Evolutionary conservation across 2,329 filamentous ascomycete species (phyloP), one percentile per base, ranked within the genome.

Genomic region (Geosmithia morbida): DNA sequence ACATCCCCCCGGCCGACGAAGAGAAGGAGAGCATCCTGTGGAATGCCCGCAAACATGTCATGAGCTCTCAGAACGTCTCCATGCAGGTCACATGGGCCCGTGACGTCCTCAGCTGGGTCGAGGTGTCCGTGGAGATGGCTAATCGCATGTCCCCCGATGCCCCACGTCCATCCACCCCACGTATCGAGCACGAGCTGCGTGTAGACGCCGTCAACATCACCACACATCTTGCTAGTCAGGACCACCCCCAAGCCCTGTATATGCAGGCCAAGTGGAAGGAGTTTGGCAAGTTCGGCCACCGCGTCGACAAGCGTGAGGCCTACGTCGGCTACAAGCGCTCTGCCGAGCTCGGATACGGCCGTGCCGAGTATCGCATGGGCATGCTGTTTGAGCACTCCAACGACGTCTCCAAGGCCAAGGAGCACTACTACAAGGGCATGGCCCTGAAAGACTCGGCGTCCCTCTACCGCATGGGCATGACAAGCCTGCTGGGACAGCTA

Each of bases 371-470:
- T 64, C 81, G 92, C 44, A 94, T 98, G 67, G 92, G 92, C 52
- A 98, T 97, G 90, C 84, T 96, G 49, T 97, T 89, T 61, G 92
- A 98, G 66, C 88, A 85, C 61, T 90, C 88, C 4, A 94, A 94
- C 59, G 90, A 98, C 58, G 83, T 88, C 50, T 75, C 82, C 52
- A 96, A 94, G 62, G 92, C 92, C 6, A 81, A 96, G 58, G 81
- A 83, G 57, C 89, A 97, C 63, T 98, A 97, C 65, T 80, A 87
- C 53, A 76, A 78, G 44, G 92, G 92, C 45, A 81, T 92, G 45
- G 76, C 79, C 45, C 70, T 82, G 54, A 81, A 82, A 20, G 92
- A 98, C 66, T 95, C 92, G 16, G 92, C 92, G 3, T 89, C 88
- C 5, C 83, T 70, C 49, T 78, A 89, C 67, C 81, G 92, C 50